Conservation (phyloP, 805 yeast species). For the Maudiozyma turicensis region DNA sequence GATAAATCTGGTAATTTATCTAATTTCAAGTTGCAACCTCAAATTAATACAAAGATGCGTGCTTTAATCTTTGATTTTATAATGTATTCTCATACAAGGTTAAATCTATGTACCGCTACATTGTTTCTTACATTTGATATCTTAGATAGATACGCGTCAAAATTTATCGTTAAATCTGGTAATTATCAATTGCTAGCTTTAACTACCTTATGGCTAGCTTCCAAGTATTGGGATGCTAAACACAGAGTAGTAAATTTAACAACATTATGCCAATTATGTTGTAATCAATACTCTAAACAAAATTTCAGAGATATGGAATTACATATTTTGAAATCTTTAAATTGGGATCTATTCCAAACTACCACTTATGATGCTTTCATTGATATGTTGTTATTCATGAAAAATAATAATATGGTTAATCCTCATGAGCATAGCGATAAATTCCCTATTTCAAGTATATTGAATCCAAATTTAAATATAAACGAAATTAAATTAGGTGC, state of each 20-base stretch:
- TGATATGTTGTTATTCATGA: slow-evolving; percentile 38
- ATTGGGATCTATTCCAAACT: slow-evolving; percentile 49
- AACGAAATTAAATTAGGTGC: slow-evolving; percentile 47
- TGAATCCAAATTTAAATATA: slow-evolving; percentile 12
- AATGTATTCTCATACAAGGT: slow-evolving; percentile 58
- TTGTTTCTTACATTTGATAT: slow-evolving; percentile 59
- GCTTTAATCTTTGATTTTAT: slow-evolving; percentile 73
- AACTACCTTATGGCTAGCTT: slow-evolving; percentile 82
- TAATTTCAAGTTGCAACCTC: slow-evolving; percentile 31
- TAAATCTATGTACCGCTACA: slow-evolving; percentile 53
- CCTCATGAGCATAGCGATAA: neutral
- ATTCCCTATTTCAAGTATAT: slow-evolving; percentile 6
- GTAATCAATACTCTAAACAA: slow-evolving; percentile 45
- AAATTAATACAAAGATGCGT: slow-evolving; percentile 46
- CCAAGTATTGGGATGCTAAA: slow-evolving; percentile 65
- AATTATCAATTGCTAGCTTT: slow-evolving; percentile 83
- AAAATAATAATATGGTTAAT: slow-evolving; percentile 5
- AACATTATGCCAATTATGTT: slow-evolving; percentile 46
- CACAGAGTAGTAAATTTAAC: slow-evolving; percentile 48
- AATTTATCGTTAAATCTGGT: slow-evolving; percentile 66
- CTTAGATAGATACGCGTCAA: slow-evolving; percentile 79
- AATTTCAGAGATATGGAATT: slow-evolving; percentile 61
- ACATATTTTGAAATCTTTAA: slow-evolving; percentile 49
- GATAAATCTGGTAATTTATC: slow-evolving; percentile 9
- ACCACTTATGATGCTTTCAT: slow-evolving; percentile 57